These are phyloP conservation scores for Erythrophleum fordii DNA, from an alignment of 306 rosid genomes.

Conservation along the genomic window DNA sequence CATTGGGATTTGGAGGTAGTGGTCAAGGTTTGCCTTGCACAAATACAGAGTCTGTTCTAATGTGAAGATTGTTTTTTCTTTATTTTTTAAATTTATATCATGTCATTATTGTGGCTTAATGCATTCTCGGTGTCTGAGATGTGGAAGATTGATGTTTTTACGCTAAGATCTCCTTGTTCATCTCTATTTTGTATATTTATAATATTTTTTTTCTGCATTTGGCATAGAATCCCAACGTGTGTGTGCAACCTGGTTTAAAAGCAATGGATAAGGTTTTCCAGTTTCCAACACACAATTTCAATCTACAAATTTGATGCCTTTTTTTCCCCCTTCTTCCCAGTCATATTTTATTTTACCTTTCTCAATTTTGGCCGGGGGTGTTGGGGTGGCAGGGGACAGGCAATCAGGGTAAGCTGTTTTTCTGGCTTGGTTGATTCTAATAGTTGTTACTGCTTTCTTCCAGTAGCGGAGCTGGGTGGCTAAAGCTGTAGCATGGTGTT, in stretches of 20 bases:
- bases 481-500: neutral
- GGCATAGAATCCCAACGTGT: neutral
- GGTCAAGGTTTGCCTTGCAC: too few relatives aligned
- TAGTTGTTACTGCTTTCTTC: neutral
- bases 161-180: constrained; percentile 6
- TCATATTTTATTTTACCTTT: neutral
- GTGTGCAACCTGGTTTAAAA: constrained; percentile 3
- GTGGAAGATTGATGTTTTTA: neutral
- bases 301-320: neutral
- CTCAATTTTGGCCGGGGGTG: neutral
- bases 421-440: neutral
- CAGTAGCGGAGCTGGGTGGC: neutral
- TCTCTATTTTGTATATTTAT: constrained; percentile 1
- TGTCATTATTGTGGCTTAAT: constrained; percentile 4
- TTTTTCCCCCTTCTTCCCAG: too few relatives aligned
- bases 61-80: neutral
- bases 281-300: constrained; percentile 12
- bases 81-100: neutral
- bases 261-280: constrained; percentile 17
- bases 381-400: neutral
- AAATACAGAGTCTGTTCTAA: constrained; percentile 2
- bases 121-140: constrained; percentile 20
- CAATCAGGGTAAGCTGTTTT: neutral
- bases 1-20: neutral
- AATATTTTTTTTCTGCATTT: constrained; percentile 15